Percentiles rank a stretch among this genome's conserved stretches.
These are phyloP conservation scores for Catunica adiposa DNA, from an alignment of 2,329 filamentous ascomycete species.

Conservation along the genomic window DNA sequence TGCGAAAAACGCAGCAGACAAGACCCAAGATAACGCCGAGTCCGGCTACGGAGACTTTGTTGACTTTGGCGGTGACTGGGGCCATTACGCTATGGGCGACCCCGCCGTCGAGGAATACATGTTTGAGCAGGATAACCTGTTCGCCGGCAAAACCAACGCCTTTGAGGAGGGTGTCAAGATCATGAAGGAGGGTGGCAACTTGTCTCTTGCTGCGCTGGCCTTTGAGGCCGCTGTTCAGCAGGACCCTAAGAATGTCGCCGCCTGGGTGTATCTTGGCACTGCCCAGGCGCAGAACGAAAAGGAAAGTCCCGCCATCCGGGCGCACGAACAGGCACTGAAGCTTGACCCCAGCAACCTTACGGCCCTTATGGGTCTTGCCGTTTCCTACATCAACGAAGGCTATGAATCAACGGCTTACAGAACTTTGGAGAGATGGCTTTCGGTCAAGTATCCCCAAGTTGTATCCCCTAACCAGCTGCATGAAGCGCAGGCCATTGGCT, in stretches of 20 bases:
- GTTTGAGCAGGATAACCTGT: slow-evolving; percentile 89
- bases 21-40: slow-evolving; percentile 57
- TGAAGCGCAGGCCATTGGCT: slow-evolving; percentile 68
- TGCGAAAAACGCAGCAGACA: slow-evolving; percentile 5
- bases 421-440: slow-evolving; percentile 89
- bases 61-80: slow-evolving; percentile 44
- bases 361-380: slow-evolving; percentile 85
- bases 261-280: slow-evolving; percentile 82
- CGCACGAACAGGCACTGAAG: slow-evolving; percentile 78
- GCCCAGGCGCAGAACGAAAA: slow-evolving; percentile 98
- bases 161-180: slow-evolving; percentile 90
- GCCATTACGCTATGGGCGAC: slow-evolving; percentile 44
- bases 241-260: slow-evolving; percentile 70
- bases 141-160: slow-evolving; percentile 62
- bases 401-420: slow-evolving; percentile 95
- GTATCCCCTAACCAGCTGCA: slow-evolving; percentile 57
- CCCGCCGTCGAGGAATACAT: slow-evolving; percentile 77
- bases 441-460: slow-evolving; percentile 81
- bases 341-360: slow-evolving; percentile 73
- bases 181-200: slow-evolving; percentile 81
- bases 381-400: slow-evolving; percentile 96
- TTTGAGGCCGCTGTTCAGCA: slow-evolving; percentile 94
- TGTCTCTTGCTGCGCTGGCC: slow-evolving; percentile 80
- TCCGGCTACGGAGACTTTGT: slow-evolving; percentile 41
- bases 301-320: slow-evolving; percentile 86